Conservation (phyloP, 345 rosid species). For the Microcos paniculata region DNA sequence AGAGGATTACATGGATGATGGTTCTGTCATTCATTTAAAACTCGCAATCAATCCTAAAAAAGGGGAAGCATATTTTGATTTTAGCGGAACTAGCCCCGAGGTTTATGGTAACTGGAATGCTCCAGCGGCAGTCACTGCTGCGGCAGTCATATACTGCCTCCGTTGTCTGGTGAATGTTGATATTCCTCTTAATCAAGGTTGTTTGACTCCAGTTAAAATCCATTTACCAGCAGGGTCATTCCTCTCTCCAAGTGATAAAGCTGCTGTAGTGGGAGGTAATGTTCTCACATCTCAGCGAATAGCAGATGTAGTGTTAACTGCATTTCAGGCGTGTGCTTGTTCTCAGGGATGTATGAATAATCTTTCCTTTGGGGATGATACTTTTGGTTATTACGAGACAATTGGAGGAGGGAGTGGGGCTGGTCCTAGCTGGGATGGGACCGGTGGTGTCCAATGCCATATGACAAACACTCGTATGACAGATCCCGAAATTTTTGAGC, state of each 20-base stretch:
- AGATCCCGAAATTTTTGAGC: conserved; percentile 96
- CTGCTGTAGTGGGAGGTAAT: conserved; percentile 98
- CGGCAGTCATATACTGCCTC: conserved; percentile 94
- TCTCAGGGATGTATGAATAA: conserved; percentile 99
- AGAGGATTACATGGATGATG: conserved; percentile 96
- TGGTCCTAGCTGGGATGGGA: conserved; percentile 86
- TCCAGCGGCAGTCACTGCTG: conserved; percentile 93
- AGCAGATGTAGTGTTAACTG: conserved; percentile 82
- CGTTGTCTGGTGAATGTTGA: conserved; percentile 85
- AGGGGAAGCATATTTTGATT: conserved; percentile 91
- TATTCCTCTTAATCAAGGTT: conserved; percentile 95
- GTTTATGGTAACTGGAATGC: conserved; percentile 98
- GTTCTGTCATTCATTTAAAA: conserved; percentile 72
- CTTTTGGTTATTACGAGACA: conserved; percentile 92
- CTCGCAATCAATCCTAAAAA: conserved; percentile 62
- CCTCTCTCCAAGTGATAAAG: conserved; percentile 90
- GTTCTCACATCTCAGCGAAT: conserved; percentile 91
- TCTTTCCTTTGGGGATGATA: conserved; percentile 87
- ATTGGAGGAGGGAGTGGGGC: conserved; percentile 97
- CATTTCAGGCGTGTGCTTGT: conserved; percentile 95
- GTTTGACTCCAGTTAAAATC: conserved; percentile 84
- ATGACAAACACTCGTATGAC: conserved; percentile 99
- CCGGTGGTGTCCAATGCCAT: conserved; percentile 96
- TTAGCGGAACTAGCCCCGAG: conserved; percentile 87
- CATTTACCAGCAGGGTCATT: conserved; percentile 75